Evolutionary conservation across 2,329 filamentous ascomycete genomes (phyloP), one percentile per base, ranked within the genome.

Genomic region (Eurotiales sp.): DNA sequence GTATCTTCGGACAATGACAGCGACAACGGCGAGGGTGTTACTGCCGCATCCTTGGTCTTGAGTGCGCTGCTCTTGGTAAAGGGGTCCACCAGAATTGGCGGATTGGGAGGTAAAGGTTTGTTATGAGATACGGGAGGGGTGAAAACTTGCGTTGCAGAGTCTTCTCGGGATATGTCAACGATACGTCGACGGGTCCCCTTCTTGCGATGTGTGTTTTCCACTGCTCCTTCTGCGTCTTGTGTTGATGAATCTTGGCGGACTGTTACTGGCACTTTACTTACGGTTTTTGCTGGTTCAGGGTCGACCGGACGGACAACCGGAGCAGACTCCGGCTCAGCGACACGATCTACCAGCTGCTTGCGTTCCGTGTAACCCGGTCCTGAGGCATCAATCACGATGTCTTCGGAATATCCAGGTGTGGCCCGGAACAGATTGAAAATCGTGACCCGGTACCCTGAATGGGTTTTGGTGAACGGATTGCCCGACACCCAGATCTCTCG

Each of bases 391-490:
- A 99, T 92, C 41, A 90, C 77, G 54, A 97, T 84, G 64, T 99
- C 93, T 58, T 96, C 88, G 0, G 85, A 87, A 63, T 93, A 95
- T 4, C 93, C 93, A 10, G 92, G 89, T 0, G 89, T 90, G 53
- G 83, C 85, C 56, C 93, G 84, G 77, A 99, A 99, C 2, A 97
- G 78, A 62, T 97, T 99, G 82, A 99, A 96, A 56, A 97, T 95
- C 17, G 85, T 88, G 57, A 95, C 79, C 44, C 93, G 84, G 66
- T 96, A 95, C 60, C 87, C 84, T 53, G 85, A 80, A 65, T 96
- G 89, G 1, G 90, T 91, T 60, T 88, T 89, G 39, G 87, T 88
- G 62, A 97, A 96, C 0, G 91, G 89, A 62, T 99, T 99, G 19
- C 90, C 89, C 55, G 87, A 82, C 14, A 99, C 87, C 80, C 91